Percentiles rank a stretch among this genome's conserved stretches.
These are phyloP conservation scores for Pseudomassariella vexata DNA, from an alignment of 2,329 filamentous ascomycete genomes.

Conservation along the genomic window DNA sequence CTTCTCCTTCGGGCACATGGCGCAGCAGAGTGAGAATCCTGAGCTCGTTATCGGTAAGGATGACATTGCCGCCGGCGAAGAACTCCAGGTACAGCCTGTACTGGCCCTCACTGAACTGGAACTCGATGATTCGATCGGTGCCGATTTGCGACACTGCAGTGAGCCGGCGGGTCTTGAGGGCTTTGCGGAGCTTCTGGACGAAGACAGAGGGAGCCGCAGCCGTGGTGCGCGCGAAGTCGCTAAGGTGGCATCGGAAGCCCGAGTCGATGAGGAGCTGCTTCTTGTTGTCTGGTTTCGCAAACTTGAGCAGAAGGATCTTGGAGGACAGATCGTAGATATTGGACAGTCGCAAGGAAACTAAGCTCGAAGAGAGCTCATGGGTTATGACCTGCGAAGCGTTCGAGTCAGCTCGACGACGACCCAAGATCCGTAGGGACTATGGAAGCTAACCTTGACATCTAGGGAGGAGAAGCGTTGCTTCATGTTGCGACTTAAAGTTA, in stretches of 20 bases:
- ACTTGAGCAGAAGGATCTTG: conserved; percentile 87
- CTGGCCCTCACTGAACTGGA: conserved; percentile 85
- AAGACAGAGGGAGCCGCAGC: conserved; percentile 80
- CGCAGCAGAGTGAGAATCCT: conserved; percentile 78
- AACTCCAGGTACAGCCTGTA: conserved; percentile 91
- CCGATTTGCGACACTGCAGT: conserved; percentile 81
- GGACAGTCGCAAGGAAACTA: conserved; percentile 74
- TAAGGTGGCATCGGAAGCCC: conserved; percentile 92
- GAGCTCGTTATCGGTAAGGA: conserved; percentile 79
- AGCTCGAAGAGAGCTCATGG: conserved; percentile 76
- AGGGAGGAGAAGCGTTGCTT: conserved; percentile 55
- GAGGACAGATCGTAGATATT: conserved; percentile 97
- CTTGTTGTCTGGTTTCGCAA: conserved; percentile 82
- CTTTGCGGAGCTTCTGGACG: conserved; percentile 79
- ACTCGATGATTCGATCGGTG: conserved; percentile 87
- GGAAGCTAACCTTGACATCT: conserved; percentile 47
- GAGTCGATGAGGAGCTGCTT: conserved; percentile 90
- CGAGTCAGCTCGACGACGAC: too few species aligned
- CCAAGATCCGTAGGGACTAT: too few species aligned
- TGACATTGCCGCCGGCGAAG: conserved; percentile 91
- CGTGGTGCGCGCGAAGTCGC: conserved; percentile 81
- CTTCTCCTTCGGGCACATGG: conserved; percentile 72
- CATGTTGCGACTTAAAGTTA: too few species aligned
- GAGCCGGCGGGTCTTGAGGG: conserved; percentile 77
- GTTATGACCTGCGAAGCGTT: conserved; percentile 73